Percentiles rank a stretch among this genome's conserved stretches.
These are phyloP conservation scores for Sclerotinia sclerotiorum DNA, from an alignment of 2,329 filamentous ascomycete species.

Conservation along the genomic window DNA sequence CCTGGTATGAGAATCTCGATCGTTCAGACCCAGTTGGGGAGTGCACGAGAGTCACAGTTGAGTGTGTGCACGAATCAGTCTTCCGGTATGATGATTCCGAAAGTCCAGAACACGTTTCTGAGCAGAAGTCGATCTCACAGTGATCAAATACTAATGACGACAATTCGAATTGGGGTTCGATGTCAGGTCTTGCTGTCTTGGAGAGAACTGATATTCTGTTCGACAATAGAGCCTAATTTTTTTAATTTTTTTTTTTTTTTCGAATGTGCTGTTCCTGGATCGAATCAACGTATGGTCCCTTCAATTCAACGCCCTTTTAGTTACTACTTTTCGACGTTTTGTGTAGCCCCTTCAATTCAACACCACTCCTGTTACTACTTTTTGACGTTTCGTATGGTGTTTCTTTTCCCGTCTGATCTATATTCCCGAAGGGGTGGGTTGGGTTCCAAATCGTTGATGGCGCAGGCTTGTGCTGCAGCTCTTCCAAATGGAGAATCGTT, in stretches of 20 bases:
- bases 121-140: not conserved
- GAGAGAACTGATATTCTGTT: not conserved
- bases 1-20: not conserved
- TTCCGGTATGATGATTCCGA: not conserved
- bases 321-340: too few relatives aligned
- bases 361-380: constrained; percentile 18
- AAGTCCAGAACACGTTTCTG: constrained; percentile 1
- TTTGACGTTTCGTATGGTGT: constrained; percentile 8
- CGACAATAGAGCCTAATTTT: too few relatives aligned
- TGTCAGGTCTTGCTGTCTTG: not conserved
- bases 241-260: too few relatives aligned
- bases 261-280: not conserved
- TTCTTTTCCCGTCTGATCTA: constrained; percentile 31
- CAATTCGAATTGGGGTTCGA: not conserved
- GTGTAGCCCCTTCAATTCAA: not conserved
- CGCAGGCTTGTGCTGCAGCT: constrained; percentile 25
- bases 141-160: constrained; percentile 6
- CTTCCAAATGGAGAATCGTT: constrained; percentile 21
- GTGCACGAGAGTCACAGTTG: not conserved
- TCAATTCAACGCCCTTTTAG: not conserved
- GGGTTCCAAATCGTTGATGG: constrained; percentile 7
- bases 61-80: not conserved
- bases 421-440: constrained; percentile 29
- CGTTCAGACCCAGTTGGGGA: not conserved
- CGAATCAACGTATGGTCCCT: not conserved